Evolutionary conservation across 208 protist species (phyloP).

Genomic region (Crithidia brevicula): DNA sequence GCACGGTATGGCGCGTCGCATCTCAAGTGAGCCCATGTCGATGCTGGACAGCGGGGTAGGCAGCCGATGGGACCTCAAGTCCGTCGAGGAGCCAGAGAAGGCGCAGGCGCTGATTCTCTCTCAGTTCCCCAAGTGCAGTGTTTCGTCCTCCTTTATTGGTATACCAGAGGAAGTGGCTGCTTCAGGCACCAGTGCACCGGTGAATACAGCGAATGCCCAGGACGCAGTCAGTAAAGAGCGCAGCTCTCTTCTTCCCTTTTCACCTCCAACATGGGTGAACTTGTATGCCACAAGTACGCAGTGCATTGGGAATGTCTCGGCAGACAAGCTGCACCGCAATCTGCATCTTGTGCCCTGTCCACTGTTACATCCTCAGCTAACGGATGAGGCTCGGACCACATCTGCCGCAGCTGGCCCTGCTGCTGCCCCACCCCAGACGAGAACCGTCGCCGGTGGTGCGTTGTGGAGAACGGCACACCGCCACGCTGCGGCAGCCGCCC

Average conservation of each 20-base stretch:
- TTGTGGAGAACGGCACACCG: constrained; percentile 13
- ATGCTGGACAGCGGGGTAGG: not conserved
- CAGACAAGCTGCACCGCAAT: constrained; percentile 15
- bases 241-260: not conserved
- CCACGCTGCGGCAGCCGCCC: not conserved
- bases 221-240: not conserved
- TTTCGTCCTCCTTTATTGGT: not conserved
- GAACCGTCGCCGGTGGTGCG: not conserved
- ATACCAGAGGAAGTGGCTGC: not conserved
- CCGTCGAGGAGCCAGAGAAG: not conserved
- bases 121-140: constrained; percentile 9
- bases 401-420: too few species aligned
- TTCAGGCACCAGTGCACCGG: not conserved
- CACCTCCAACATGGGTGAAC: constrained; percentile 2
- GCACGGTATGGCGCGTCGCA: not conserved
- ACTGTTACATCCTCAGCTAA: constrained; percentile 14
- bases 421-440: not conserved
- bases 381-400: not conserved
- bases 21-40: not conserved
- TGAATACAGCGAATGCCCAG: too few species aligned
- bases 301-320: constrained; percentile 9
- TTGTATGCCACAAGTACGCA: constrained; percentile 31
- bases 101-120: not conserved
- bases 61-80: not conserved
- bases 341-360: constrained; percentile 25